Evolutionary conservation across 2,329 filamentous ascomycete species (phyloP).

Genomic region (Phyllosticta citriasiana): DNA sequence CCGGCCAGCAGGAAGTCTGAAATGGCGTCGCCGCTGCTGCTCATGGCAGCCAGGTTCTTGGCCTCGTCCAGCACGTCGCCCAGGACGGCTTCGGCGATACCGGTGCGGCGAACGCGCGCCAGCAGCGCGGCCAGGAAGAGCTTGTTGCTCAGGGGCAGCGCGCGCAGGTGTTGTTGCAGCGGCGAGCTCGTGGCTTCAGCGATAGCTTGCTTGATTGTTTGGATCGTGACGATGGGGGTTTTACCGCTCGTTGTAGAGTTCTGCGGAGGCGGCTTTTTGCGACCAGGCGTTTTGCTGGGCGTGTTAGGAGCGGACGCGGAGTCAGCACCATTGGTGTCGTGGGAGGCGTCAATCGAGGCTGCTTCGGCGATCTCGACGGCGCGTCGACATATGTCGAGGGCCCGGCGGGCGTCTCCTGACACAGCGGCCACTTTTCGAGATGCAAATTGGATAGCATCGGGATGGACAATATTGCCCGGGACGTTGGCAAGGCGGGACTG

Average conservation of each 20-base stretch:
- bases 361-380: constrained; percentile 91
- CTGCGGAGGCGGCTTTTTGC: not conserved
- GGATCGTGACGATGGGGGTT: constrained; percentile 64
- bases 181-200: constrained; percentile 90
- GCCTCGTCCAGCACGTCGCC: constrained; percentile 86
- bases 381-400: constrained; percentile 87
- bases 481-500: constrained; percentile 86
- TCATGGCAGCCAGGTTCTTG: constrained; percentile 55
- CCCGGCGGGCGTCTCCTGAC: constrained; percentile 83
- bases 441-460: constrained; percentile 92
- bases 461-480: constrained; percentile 77
- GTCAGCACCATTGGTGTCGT: constrained; percentile 23
- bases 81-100: constrained; percentile 76
- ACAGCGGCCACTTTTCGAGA: constrained; percentile 95
- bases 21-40: constrained; percentile 46
- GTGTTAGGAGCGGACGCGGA: constrained; percentile 41
- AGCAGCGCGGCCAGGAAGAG: constrained; percentile 77
- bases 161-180: constrained; percentile 76
- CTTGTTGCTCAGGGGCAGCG: constrained; percentile 72
- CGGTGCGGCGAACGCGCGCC: constrained; percentile 68
- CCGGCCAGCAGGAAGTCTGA: constrained; percentile 48
- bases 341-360: constrained; percentile 36
- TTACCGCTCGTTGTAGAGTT: not conserved
- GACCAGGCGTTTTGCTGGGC: constrained; percentile 46
- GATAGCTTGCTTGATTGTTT: constrained; percentile 88